Conservation (phyloP, 139 green algal species). For the Closterium sp. region DNA sequence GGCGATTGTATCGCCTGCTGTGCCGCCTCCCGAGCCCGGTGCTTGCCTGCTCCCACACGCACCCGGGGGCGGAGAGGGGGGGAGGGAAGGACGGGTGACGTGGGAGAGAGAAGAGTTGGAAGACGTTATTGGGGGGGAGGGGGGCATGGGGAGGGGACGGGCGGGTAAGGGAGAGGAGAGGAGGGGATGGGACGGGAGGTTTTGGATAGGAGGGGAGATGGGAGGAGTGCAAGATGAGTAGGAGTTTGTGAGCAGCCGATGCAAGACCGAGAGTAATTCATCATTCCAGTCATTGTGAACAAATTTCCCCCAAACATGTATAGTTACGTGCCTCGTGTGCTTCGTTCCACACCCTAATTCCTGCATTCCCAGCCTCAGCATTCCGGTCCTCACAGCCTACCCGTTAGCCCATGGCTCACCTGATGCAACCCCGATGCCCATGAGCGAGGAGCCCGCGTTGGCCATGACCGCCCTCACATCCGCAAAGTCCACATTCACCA, state of each 20-base stretch:
- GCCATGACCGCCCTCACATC: conserved; percentile 90
- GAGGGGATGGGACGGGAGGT: not conserved
- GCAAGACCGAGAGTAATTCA: not conserved
- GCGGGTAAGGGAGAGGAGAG: not conserved
- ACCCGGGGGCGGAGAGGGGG: not conserved
- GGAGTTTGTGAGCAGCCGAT: not conserved
- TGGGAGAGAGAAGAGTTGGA: not conserved
- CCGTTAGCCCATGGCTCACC: not conserved
- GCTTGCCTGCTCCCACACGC: conserved; percentile 25
- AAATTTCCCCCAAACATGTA: not conserved
- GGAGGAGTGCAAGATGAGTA: not conserved
- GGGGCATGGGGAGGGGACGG: not conserved
- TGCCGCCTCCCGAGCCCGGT: conserved; percentile 48
- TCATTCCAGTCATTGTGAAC: conserved; percentile 81
- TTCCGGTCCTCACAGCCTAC: not conserved
- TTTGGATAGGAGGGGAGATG: not conserved
- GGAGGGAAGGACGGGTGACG: not conserved
- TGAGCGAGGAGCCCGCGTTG: conserved; percentile 76
- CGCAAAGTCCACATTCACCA: conserved; percentile 98
- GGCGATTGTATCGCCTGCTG: conserved; percentile 75
- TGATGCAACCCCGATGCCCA: conserved; percentile 75
- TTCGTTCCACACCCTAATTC: not conserved
- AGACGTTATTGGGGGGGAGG: not conserved
- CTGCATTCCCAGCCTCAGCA: not conserved
- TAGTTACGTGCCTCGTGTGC: not conserved